phyloP scores from a whole-genome alignment of 202 grass and related monocot genomes.

The Panicum hallii region DNA sequence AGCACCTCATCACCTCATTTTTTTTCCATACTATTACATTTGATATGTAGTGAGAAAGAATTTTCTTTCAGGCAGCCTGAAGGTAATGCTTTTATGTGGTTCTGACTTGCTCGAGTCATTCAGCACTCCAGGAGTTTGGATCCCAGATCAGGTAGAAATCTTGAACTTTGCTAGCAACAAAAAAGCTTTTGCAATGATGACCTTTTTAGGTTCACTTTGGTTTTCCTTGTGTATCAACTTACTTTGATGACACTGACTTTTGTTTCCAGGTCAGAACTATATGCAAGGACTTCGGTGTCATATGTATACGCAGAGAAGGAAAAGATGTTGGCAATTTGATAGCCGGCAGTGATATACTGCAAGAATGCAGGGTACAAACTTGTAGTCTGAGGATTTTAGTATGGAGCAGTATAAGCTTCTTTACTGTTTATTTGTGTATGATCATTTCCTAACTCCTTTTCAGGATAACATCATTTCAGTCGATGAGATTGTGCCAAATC shows the following conservation, averaged over 20 bases:
- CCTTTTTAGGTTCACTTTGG: background rate
- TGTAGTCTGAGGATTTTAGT: background rate
- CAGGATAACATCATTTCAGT: constrained; percentile 76
- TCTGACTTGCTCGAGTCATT: constrained; percentile 89
- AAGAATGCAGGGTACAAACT: constrained; percentile 69
- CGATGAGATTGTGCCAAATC: constrained; percentile 89
- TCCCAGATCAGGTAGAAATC: constrained; percentile 71
- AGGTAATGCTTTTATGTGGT: constrained; percentile 90
- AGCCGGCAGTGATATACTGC: constrained; percentile 55
- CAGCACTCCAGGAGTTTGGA: constrained; percentile 75
- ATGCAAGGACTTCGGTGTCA: constrained; percentile 77
- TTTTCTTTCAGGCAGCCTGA: constrained; percentile 56
- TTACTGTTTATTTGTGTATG: constrained; percentile 4
- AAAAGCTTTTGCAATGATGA: background rate
- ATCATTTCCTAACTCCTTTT: constrained; percentile 31
- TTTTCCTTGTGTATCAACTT: background rate
- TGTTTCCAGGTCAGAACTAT: constrained; percentile 65
- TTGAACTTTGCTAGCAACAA: background rate
- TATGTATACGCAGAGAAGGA: constrained; percentile 84
- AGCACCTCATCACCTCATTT: background rate
- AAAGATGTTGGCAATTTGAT: constrained; percentile 70
- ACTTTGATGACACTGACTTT: constrained; percentile 1
- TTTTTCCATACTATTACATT: background rate
- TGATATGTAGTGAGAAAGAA: background rate
- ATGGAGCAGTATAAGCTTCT: background rate